phyloP scores from a whole-genome alignment of 352 stramenopile species.

The Phytophthora brassicae region DNA sequence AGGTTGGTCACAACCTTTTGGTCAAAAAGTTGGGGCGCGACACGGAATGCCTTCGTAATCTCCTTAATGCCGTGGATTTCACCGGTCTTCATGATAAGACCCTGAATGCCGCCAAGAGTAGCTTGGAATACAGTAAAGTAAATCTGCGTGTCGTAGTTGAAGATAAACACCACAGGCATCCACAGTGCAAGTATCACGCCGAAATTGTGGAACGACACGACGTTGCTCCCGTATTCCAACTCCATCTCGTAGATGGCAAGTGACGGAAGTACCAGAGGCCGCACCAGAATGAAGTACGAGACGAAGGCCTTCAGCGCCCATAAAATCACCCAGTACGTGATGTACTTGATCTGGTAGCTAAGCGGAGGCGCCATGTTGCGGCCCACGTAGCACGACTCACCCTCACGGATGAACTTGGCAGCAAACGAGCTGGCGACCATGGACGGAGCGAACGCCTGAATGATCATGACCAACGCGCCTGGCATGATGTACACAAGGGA shows the following conservation, averaged over 20 bases:
- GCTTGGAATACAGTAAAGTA: conserved; percentile 79
- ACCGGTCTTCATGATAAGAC: conserved; percentile 70
- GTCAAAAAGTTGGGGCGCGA: conserved; percentile 68
- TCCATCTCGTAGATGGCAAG: conserved; percentile 74
- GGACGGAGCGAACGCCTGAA: conserved; percentile 46
- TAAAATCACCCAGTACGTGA: conserved; percentile 62
- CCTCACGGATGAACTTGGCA: conserved; percentile 73
- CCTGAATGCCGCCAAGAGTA: conserved; percentile 49
- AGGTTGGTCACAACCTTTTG: conserved; percentile 72
- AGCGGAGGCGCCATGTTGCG: conserved; percentile 69
- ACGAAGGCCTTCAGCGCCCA: conserved; percentile 63
- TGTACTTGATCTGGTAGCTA: conserved; percentile 64
- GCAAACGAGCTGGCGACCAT: conserved; percentile 55
- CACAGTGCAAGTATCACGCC: conserved; percentile 63
- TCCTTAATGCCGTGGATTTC: conserved; percentile 70
- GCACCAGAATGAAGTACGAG: conserved; percentile 72
- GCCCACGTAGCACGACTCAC: conserved; percentile 63
- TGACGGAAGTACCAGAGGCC: conserved; percentile 64
- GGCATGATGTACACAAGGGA: conserved; percentile 47
- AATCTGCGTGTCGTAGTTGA: conserved; percentile 82
- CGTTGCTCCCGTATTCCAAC: conserved; percentile 52
- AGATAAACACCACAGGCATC: conserved; percentile 72
- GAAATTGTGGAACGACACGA: conserved; percentile 75
- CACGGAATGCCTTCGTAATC: conserved; percentile 68
- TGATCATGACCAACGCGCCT: conserved; percentile 41